phyloP scores from a whole-genome alignment of 2,329 filamentous ascomycete genomes.

The Epichloe typhina region DNA sequence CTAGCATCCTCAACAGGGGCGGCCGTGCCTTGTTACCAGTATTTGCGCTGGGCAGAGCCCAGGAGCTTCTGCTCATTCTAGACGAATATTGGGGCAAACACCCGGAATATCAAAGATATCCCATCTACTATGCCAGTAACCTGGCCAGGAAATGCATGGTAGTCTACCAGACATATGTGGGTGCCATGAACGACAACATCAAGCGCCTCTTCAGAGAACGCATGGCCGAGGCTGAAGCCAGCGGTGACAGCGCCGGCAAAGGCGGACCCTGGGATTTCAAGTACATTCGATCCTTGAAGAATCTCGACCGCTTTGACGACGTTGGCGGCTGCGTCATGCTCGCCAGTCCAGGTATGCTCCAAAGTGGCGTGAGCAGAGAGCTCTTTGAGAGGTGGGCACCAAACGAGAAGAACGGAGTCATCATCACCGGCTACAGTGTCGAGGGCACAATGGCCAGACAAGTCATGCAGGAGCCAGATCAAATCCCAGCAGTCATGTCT shows the following conservation, averaged over 20 bases:
- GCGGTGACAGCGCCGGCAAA: constrained; percentile 58
- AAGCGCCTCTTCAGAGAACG: constrained; percentile 86
- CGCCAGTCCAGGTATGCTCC: constrained; percentile 93
- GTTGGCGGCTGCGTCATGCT: constrained; percentile 94
- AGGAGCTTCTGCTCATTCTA: constrained; percentile 85
- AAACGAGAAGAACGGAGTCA: constrained; percentile 91
- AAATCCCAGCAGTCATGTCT: constrained; percentile 89
- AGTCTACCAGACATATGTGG: constrained; percentile 95
- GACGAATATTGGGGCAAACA: constrained; percentile 96
- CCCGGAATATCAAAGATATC: constrained; percentile 72
- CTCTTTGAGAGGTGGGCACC: constrained; percentile 92
- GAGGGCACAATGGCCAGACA: constrained; percentile 97
- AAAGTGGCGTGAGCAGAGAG: constrained; percentile 88
- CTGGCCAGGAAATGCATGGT: constrained; percentile 95
- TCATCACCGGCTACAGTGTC: constrained; percentile 96
- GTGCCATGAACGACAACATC: constrained; percentile 99
- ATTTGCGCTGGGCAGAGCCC: constrained; percentile 84
- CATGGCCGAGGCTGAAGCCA: constrained; percentile 79
- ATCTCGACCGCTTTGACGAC: constrained; percentile 89
- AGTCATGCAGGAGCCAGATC: constrained; percentile 86
- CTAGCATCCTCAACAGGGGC: constrained; percentile 77
- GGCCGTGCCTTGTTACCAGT: constrained; percentile 90
- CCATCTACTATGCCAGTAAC: constrained; percentile 96
- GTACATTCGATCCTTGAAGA: constrained; percentile 83
- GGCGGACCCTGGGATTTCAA: constrained; percentile 95